Evolutionary conservation across 306 rosid species (phyloP).

Genomic region (Trifolium fragiferum): DNA sequence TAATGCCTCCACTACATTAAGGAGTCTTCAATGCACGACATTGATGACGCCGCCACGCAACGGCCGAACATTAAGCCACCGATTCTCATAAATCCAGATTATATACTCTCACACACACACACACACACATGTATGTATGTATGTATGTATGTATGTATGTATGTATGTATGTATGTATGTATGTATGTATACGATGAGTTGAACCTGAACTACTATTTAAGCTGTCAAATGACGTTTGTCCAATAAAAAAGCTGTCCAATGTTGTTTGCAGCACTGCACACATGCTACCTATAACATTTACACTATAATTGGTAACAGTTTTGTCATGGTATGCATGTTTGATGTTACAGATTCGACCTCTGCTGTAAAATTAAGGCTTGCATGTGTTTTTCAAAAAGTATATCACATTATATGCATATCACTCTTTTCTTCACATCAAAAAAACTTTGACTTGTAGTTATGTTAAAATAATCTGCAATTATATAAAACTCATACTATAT

Average conservation of each 20-base stretch:
- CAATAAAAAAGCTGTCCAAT: neutral
- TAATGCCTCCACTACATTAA: no score
- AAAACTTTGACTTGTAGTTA: neutral
- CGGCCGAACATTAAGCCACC: no score
- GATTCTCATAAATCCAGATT: no score
- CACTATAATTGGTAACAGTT: slow-evolving; percentile 33
- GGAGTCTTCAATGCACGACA: no score
- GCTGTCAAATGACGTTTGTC: slow-evolving; percentile 17
- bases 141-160: no score
- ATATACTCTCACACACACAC: no score
- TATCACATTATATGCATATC: slow-evolving; percentile 20
- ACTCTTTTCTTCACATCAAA: neutral
- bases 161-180: no score
- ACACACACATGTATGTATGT: no score
- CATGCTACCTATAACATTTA: neutral
- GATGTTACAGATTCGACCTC: slow-evolving; percentile 32
- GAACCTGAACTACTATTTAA: slow-evolving; percentile 2
- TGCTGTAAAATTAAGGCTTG: neutral
- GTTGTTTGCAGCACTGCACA: slow-evolving; percentile 7
- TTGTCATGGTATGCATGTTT: slow-evolving; percentile 38
- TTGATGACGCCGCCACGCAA: no score
- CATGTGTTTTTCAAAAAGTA: slow-evolving; percentile 18
- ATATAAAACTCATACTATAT: neutral
- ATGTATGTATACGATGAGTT: neutral
- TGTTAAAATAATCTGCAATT: neutral